phyloP scores from a whole-genome alignment of 805 yeast genomes.

The Sungouiozyma intestinalis region DNA sequence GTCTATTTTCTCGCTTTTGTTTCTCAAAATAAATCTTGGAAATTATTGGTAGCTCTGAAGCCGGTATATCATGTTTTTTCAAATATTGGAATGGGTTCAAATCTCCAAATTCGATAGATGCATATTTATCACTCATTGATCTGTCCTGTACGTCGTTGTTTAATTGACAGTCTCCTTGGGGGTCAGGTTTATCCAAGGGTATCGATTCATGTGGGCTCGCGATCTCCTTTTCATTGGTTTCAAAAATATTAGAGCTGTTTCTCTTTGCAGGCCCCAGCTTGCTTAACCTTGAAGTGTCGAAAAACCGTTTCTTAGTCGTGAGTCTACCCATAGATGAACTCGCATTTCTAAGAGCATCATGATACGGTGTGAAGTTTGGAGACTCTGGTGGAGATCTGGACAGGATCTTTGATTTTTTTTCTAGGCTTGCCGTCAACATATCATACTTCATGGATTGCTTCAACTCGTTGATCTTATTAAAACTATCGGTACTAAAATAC shows the following conservation, averaged over 20 bases:
- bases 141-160: not conserved
- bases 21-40: conserved; percentile 30
- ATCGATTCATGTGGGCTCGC: not conserved
- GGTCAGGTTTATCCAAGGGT: not conserved
- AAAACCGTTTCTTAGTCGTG: conserved; percentile 20
- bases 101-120: conserved; percentile 28
- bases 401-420: conserved; percentile 2
- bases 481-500: not conserved
- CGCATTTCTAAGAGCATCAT: conserved; percentile 21
- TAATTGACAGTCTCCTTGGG: not conserved
- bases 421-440: conserved; percentile 1
- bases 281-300: conserved; percentile 16
- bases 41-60: conserved; percentile 29
- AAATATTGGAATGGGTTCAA: conserved; percentile 33
- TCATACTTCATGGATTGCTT: conserved; percentile 2
- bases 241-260: conserved; percentile 1
- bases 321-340: conserved; percentile 16
- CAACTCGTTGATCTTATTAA: not conserved
- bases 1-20: conserved; percentile 28
- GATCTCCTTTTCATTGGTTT: not conserved
- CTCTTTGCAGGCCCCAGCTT: conserved; percentile 27
- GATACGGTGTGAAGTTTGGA: conserved; percentile 15
- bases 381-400: conserved; percentile 3
- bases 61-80: conserved; percentile 29
- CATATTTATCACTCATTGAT: conserved; percentile 6